Base-by-base conservation (phyloP, 495 filamentous ascomycete genomes). In the Hypoxylon cercidicola region DNA sequence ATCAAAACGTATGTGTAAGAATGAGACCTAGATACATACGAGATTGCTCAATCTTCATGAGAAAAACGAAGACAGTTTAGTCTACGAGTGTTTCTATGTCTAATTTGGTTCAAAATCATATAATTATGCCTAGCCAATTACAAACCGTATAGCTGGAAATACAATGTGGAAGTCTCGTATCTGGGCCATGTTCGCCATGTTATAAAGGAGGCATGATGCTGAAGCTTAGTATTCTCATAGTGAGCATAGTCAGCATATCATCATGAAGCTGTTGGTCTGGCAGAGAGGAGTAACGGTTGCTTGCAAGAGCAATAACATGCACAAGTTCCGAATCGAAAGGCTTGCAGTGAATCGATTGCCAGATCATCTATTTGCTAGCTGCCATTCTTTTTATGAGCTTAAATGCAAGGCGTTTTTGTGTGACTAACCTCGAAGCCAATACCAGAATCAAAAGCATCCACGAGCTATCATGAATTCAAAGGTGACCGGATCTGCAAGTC, bases 371-470 rank as follows among this genome's bases (percentile, higher is more conserved):
- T 60, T 49, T 58, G 64, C 45, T 57, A 49, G 3, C 25, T 58
- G 53, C 54, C 41, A 44, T 54, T 43, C 35, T 35, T 63, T 45
- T 56, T 60, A 18, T 15, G 49, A 60, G 60, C 32, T 64, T 12
- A 56, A 55, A 56, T 32, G 48, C 39, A 59, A 64, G 15, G 41
- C 50, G 47, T 45, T 40, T 40, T 41, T 49, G 23, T 63, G 35
- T 56, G 44, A 68, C 65, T 68, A 44, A 68, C 65, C 65, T 68
- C 55, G 46, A 51, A 44, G 44, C 52, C 64, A 44, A 23, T 55
- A 50, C 54, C 41, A 59, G 37, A 11, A 50, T 54, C 20, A 45
- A 46, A 47, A 21, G 39, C 55, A 55, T 28, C 50, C 40, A 56
- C 10, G 28, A 47, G 39, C 34, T 35, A 50, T 13, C 50, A 51